Base-by-base conservation (phyloP, 495 filamentous ascomycete species). In the Aspergillus mulundensis region DNA sequence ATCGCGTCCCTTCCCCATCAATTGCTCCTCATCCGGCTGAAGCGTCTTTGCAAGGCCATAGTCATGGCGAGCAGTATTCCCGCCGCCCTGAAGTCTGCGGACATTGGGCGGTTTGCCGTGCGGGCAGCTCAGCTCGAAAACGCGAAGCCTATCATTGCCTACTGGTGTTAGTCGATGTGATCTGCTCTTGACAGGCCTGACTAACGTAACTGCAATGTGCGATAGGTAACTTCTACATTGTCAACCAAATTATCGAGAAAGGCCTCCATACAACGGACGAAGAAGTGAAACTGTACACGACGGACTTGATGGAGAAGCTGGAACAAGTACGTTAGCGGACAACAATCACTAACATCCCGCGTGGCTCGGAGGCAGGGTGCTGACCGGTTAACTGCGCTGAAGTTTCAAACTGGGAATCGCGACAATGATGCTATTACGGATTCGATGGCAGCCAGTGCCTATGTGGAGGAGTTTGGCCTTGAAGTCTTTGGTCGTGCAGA, bases 401-500 rank as follows among this genome's bases (percentile, higher is more conserved):
- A 91, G 84, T 87, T 83, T 39, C 95, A 95, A 64, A 68, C 48
- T 24, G 75, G 77, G n/a, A 76, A 85, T 54, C 66, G 77, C 8
- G 74, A 76, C 15, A 82, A 88, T 67, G 90, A 93, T 61, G 84
- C 92, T 1, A 74, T 91, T n/a, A 75, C 77, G 2, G 93, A 97
- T 69, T 89, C 94, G 59, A 73, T 85, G 10, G 89, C 90, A 3
- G 91, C 89, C 0, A 88, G 88, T 65, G 91, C 91, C 53, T 96
- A 95, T 64, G 85, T 96, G 34, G 91, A 96, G 71, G 89, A 96
- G 64, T 99, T 99, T 69, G 92, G 83, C 7, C 75, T 90, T 58
- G 88, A 95, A 66, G 89, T 91, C 12, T 91, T 99, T 51, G 78
- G 87, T 21, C 82, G 90, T 54, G 95, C 89, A 5, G 89, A 95